Base-by-base conservation (phyloP, 257 asterid genomes). In the Ajuga chamaepitys region DNA sequence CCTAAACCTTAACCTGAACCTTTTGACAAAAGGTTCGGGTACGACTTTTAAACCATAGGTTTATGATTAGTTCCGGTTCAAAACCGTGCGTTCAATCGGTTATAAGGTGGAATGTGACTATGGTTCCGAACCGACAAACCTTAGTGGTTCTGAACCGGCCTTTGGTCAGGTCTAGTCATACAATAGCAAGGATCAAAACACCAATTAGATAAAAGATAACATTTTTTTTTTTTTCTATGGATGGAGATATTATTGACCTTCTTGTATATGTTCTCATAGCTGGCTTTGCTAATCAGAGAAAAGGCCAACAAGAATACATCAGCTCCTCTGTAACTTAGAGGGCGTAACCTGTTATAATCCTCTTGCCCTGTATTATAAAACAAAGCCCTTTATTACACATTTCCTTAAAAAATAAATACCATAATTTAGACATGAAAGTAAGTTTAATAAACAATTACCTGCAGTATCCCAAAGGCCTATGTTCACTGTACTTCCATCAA, bases 381-480 rank as follows among this genome's bases (percentile, higher is more conserved):
- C 20, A 38, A 25, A 14, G 13, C 3, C 9, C 26, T 20, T n/a
- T 26, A 35, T 24, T 30, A 22, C 45, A 14, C 24, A 67, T 11
- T 13, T 44, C 32, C 38, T 14, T 9, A 7, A 7, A 18, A 16
- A 28, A 47, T 40, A 10, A 24, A 5, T 3, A 20, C 7, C 32
- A 17, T 18, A 46, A 41, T 3, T 57, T n/a, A 18, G 1, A 1
- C 24, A 12, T 4, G 1, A 52, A 10, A 2, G 12, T 12, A 5
- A 18, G 7, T 2, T 1, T 3, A 26, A 12, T 10, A n/a, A 16
- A 2, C 1, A 9, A 89, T n/a, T n/a, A n/a, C 97, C 97, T 61
- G 95, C 97, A 16, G 97, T 89, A 62, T 89, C 97, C 97, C 97
- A 89, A 0, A 89, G 94, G 78, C 95, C 95, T 6, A 89, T 84